Base-by-base conservation (phyloP, 2,329 filamentous ascomycete species). In the Juglanconis oblonga region DNA sequence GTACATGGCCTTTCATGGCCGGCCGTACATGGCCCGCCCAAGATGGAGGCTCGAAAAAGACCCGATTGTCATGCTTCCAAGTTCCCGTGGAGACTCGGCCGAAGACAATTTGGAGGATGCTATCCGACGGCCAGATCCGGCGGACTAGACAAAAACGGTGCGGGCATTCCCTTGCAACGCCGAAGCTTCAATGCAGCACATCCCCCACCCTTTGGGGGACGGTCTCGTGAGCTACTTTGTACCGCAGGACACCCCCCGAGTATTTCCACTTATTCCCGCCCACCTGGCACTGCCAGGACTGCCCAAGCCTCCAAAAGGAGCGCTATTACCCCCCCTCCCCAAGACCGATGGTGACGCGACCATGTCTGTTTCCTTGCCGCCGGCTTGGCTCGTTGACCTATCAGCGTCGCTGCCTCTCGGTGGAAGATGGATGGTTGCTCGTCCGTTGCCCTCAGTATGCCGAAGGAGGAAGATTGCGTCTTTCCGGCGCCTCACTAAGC, bases 231-330 rank as follows among this genome's bases (percentile, higher is more conserved):
- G 29, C 49, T 51, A 51, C 13, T 32, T 32, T 32, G 9, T 5
- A 1, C n/a, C 10, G 38, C 38, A 13, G n/a, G n/a, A 42, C 3
- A 42, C n/a, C 10, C 10, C n/a, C 38, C 36, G 36, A 42, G 33
- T 31, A 52, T 52, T 52, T 17, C 50, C 50, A 31, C 38, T 52
- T 52, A 52, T 52, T 52, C n/a, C 50, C 50, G 50, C 35, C 14
- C n/a, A 29, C 50, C 50, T 52, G 24, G 50, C 24, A 24, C 24
- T 24, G 24, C 24, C 24, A 24, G 24, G 24, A 24, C 24, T 24
- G 24, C 50, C 36, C 35, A 52, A 17, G 9, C 50, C 33, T 24
- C 13, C 50, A 40, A 29, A 14, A 14, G 5, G 50, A 24, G 33
- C 38, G 38, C n/a, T 13, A 42, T 14, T 11, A 42, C 4, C 38